Evolutionary conservation across 208 protist genomes (phyloP), one percentile per base, ranked within the genome.

Genomic region (Spongospora subterranea): DNA sequence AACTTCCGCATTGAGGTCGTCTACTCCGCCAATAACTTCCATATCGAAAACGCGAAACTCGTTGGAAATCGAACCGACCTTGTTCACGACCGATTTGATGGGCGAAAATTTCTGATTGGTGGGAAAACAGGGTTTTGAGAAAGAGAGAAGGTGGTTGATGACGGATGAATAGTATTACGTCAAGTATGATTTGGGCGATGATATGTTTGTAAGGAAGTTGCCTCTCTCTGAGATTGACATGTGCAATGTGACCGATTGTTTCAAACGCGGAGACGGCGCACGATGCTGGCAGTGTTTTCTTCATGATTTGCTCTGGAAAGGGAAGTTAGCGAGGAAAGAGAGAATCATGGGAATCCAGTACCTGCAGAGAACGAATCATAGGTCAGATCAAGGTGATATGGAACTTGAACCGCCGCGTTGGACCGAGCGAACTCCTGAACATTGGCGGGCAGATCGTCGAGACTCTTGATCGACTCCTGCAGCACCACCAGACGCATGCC

Each of bases 31-130:
- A 77, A 99, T 95, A 50, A 99, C 93, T 92, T 99, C 97, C 96
- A 99, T 98, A 50, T 97, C 93, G 90, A 99, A 98, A 91, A 98
- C 97, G 77, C 98, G 96, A 92, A 97, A 99, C 6, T 97, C 95
- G 90, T 95, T 98, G 66, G 96, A 95, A 88, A 99, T 99, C 71
- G 92, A 95, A 88, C 96, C 96, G 13, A 97, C 92, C 94, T 99
- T 99, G 92, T 99, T 99, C 40, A 99, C 97, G 32, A 99, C 98
- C 0, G 98, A 97, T 66, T 93, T 92, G 0, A 99, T 94, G 0
- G 92, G 94, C 0, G 96, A 94, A 91, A 97, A 97, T 94, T 98
- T 98, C 92, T 96, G 90, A 17, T 54, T 24, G n/a, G 20, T 90
- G n/a, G 35, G 66, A 91, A 32, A 60, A 39, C 40, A 91, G 13